Base-by-base conservation (phyloP, 139 green algal species). In the Chlorella vulgaris region DNA sequence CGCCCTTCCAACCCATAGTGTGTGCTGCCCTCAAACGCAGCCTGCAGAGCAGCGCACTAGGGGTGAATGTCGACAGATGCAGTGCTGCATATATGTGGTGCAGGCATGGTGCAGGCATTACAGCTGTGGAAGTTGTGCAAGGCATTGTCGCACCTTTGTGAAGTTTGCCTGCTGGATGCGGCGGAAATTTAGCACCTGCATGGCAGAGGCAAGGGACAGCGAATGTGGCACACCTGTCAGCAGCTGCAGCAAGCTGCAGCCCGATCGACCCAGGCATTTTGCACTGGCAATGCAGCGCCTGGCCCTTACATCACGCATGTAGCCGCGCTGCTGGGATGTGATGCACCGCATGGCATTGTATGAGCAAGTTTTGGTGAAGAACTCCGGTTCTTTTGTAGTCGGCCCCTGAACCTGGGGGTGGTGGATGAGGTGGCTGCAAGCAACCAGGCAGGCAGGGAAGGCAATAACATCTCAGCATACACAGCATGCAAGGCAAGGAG, bases 11-110 rank as follows among this genome's bases (percentile, higher is more conserved):
- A 53, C 26, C 39, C 73, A 6, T 79, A 79, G 53, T 79, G 73
- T 26, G 73, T 79, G 73, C 51, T 69, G 73, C 73, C 73, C 53
- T 79, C 73, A 68, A 79, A 79, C 18, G 55, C 55, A 15, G 55
- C 55, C 47, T 55, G 47, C 47, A 15, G 13, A 55, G 47, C 13
- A 15, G 47, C 47, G 47, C 13, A 10, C n/a, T n/a, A n/a, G n/a
- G n/a, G n/a, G n/a, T n/a, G n/a, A n/a, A n/a, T n/a, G n/a, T n/a
- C n/a, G n/a, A n/a, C n/a, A n/a, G n/a, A n/a, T n/a, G n/a, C n/a
- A n/a, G n/a, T n/a, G n/a, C n/a, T n/a, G n/a, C n/a, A n/a, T n/a
- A n/a, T n/a, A n/a, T n/a, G n/a, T n/a, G n/a, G n/a, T n/a, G n/a
- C n/a, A n/a, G n/a, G n/a, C n/a, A n/a, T n/a, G n/a, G n/a, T n/a